phyloP scores from a whole-genome alignment of 2,329 filamentous ascomycete genomes.

The Fulvia fulva region DNA sequence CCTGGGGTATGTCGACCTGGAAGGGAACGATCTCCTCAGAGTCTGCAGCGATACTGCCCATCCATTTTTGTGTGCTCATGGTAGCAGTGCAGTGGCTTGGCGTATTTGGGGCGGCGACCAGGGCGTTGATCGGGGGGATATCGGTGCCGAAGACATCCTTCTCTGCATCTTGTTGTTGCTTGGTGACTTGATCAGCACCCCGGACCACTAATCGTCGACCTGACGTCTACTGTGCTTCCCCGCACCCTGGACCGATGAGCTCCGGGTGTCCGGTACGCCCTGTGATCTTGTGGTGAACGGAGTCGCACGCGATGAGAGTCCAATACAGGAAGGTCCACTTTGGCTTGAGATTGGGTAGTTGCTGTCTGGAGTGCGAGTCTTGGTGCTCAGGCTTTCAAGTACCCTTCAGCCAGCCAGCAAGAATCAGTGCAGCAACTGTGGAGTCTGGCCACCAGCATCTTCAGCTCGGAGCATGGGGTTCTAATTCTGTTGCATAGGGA shows the following conservation, averaged over 20 bases:
- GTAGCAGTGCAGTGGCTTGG: too few species aligned
- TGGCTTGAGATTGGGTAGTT: too few species aligned
- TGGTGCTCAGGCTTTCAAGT: too few species aligned
- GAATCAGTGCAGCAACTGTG: too few species aligned
- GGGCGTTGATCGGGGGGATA: not conserved
- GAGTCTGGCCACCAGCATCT: too few species aligned
- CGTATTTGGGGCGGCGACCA: not conserved
- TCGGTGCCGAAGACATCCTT: not conserved
- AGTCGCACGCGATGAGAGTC: too few species aligned
- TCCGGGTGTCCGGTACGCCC: not conserved
- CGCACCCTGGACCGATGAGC: not conserved
- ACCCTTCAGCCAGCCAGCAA: too few species aligned
- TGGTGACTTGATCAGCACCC: not conserved
- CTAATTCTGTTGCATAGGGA: too few species aligned
- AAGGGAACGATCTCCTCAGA: constrained; percentile 30
- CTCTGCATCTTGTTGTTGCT: not conserved
- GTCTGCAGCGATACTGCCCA: not conserved
- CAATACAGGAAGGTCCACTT: too few species aligned
- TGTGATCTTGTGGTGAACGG: too few species aligned
- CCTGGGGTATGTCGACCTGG: constrained; percentile 33
- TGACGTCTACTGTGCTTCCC: not conserved
- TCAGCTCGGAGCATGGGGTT: too few species aligned
- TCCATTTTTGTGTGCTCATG: not conserved
- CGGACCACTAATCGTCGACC: not conserved
- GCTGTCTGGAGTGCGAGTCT: too few species aligned